Conservation (phyloP, 2,329 filamentous ascomycete genomes). For the Diaporthe australafricana region DNA sequence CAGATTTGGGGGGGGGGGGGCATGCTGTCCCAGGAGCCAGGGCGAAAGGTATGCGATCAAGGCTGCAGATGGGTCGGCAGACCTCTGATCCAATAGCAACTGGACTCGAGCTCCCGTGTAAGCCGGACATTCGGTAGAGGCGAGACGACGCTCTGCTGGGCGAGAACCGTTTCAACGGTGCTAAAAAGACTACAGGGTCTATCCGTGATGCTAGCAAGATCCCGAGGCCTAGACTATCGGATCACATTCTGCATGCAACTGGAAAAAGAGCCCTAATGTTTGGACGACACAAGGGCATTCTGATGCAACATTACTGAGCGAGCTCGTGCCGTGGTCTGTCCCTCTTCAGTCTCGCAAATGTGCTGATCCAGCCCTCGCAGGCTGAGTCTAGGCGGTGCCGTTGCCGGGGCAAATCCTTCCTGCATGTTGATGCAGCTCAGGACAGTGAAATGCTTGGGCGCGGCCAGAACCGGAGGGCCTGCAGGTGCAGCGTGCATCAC, state of each 20-base stretch:
- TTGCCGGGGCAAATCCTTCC: constrained; percentile 26
- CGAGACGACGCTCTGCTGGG: constrained; percentile 25
- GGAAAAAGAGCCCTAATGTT: neutral
- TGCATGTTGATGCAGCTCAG: constrained; percentile 12
- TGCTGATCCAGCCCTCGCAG: constrained; percentile 6
- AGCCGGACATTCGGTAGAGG: constrained; percentile 9
- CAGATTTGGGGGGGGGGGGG: neutral
- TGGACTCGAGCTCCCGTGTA: constrained; percentile 8
- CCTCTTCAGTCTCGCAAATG: neutral
- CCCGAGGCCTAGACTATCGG: constrained; percentile 1
- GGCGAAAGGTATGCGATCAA: neutral
- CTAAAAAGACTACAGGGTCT: neutral
- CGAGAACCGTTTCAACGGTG: constrained; percentile 19
- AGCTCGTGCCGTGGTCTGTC: neutral
- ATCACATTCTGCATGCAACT: neutral
- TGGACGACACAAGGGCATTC: neutral
- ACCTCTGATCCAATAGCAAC: constrained; percentile 3
- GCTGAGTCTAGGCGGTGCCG: constrained; percentile 11
- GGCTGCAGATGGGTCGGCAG: constrained; percentile 7
- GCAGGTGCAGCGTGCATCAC: constrained; percentile 17
- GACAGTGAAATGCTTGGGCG: neutral
- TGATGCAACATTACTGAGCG: too few relatives aligned
- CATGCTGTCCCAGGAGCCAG: neutral
- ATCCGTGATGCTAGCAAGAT: constrained; percentile 9
- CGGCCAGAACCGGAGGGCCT: constrained; percentile 24